phyloP scores from a whole-genome alignment of 2,329 filamentous ascomycete genomes.

The Hymenoscyphus salicellus region DNA sequence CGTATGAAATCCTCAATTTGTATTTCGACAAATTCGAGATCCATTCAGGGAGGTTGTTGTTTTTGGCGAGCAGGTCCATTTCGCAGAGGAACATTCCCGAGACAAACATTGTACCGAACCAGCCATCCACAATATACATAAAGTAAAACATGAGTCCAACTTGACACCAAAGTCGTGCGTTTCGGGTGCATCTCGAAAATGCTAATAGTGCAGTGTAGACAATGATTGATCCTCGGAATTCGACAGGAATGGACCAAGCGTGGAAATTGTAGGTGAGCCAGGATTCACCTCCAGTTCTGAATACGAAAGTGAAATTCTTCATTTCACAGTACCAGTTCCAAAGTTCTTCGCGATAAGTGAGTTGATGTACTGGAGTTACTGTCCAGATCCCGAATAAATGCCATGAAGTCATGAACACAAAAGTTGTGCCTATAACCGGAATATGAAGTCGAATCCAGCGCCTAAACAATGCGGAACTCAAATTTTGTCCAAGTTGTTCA shows the following conservation, averaged over 20 bases:
- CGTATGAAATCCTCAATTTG: conserved; percentile 51
- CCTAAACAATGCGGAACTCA: conserved; percentile 48
- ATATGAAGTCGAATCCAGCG: conserved; percentile 46
- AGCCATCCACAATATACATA: conserved; percentile 63
- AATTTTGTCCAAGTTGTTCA: conserved; percentile 36
- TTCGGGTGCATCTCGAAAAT: conserved; percentile 39
- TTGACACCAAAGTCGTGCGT: conserved; percentile 53
- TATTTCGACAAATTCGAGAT: conserved; percentile 45
- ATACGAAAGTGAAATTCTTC: conserved; percentile 68
- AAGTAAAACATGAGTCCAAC: conserved; percentile 57
- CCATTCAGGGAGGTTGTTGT: conserved; percentile 48
- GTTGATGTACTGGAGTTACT: conserved; percentile 30
- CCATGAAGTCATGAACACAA: conserved; percentile 24
- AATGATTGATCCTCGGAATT: conserved; percentile 10
- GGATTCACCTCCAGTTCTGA: conserved; percentile 52
- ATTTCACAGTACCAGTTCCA: conserved; percentile 50
- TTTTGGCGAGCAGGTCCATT: conserved; percentile 52
- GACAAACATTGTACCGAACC: conserved; percentile 58
- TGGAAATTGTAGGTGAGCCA: conserved; percentile 56
- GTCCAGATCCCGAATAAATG: conserved; percentile 19
- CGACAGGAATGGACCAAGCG: conserved; percentile 51
- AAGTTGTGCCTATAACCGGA: conserved; percentile 44
- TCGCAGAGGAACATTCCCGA: conserved; percentile 60
- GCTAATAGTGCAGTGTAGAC: conserved; percentile 8
- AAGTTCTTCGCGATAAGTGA: conserved; percentile 39